Percentiles rank a stretch among this genome's conserved stretches.
These are phyloP conservation scores for Fraxinus ornus DNA, from an alignment of 305 asterid species.

Conservation along the genomic window DNA sequence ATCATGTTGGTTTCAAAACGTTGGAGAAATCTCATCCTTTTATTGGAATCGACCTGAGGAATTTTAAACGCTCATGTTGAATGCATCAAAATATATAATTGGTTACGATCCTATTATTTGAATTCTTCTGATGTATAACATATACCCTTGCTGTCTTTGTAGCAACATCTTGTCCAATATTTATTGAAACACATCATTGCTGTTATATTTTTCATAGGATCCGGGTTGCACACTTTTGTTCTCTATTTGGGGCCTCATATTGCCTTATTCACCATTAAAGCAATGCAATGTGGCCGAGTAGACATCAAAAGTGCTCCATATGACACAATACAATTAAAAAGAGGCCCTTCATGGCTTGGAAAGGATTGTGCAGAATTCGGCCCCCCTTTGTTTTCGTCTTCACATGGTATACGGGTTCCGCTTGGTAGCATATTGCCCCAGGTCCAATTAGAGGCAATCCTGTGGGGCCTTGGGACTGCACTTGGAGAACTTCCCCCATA, in stretches of 20 bases:
- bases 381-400: conserved; percentile 57
- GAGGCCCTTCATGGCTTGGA: conserved; percentile 71
- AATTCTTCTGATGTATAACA: background rate
- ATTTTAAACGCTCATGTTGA: background rate
- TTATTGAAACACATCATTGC: conserved; percentile 1
- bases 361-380: conserved; percentile 74
- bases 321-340: conserved; percentile 77
- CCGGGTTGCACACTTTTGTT: conserved; percentile 91
- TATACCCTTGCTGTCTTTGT: background rate
- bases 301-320: conserved; percentile 86
- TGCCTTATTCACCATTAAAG: conserved; percentile 83
- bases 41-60: background rate
- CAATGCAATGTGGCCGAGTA: conserved; percentile 82
- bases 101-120: too few relatives aligned
- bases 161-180: conserved; percentile 4
- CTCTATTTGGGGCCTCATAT: conserved; percentile 90
- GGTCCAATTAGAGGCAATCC: conserved; percentile 79
- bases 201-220: conserved; percentile 46
- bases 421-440: conserved; percentile 75
- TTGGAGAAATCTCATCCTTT: background rate
- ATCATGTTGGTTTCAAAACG: background rate
- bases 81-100: background rate
- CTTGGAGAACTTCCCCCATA: conserved; percentile 96
- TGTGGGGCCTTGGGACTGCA: conserved; percentile 94
- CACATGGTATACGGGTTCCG: conserved; percentile 59